These are phyloP conservation scores for Linanthus parryae DNA, from an alignment of 148 eudicot genomes.

Conservation along the genomic window DNA sequence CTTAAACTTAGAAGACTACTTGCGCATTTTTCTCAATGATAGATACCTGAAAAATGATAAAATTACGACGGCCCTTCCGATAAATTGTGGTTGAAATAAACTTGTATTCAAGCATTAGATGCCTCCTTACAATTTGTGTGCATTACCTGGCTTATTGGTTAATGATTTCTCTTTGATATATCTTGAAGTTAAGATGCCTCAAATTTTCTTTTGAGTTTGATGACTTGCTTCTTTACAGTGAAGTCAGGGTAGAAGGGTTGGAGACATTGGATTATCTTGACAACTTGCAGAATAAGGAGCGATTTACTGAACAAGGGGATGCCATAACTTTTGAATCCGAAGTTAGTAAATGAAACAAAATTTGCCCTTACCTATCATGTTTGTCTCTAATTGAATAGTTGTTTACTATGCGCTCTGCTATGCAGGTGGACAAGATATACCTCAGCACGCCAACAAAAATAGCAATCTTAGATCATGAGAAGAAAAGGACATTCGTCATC, in stretches of 20 bases:
- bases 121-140: too few relatives aligned
- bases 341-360: conserved; percentile 31
- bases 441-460: conserved; percentile 89
- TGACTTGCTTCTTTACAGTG: conserved; percentile 41
- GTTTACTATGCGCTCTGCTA: conserved; percentile 2
- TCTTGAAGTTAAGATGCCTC: too few relatives aligned
- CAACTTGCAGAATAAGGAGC: conserved; percentile 62
- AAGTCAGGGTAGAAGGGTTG: conserved; percentile 93
- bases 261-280: conserved; percentile 90
- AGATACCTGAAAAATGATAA: too few relatives aligned
- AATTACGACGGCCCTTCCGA: too few relatives aligned
- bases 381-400: too few relatives aligned
- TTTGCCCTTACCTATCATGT: conserved; percentile 3
- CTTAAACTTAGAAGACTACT: too few relatives aligned
- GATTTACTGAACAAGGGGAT: conserved; percentile 95
- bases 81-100: too few relatives aligned
- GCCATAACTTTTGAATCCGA: conserved; percentile 92
- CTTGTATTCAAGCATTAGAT: too few relatives aligned
- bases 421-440: conserved; percentile 81
- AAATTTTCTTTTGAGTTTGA: conserved; percentile 1
- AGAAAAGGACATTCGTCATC: conserved; percentile 82
- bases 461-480: conserved; percentile 85
- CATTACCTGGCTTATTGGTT: too few relatives aligned
- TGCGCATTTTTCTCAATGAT: too few relatives aligned
- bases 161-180: too few relatives aligned